Conservation (phyloP, 1,139 yeast species). For the Casaregolazyma lundiana region DNA sequence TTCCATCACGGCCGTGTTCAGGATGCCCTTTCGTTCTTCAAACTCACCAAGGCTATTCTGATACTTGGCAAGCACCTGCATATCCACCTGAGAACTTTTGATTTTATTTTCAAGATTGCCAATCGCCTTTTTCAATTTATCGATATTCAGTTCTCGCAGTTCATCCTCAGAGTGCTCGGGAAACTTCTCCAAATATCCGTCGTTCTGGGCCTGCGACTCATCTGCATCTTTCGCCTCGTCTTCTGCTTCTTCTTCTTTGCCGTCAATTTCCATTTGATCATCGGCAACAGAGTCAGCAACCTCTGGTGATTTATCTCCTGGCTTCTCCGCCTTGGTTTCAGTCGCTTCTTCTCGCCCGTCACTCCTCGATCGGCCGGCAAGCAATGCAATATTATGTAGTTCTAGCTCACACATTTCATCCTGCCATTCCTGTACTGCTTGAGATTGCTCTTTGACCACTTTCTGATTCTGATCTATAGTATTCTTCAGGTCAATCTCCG, state of each 20-base stretch:
- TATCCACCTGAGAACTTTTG: constrained; percentile 59
- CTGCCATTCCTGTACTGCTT: constrained; percentile 37
- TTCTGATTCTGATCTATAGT: constrained; percentile 56
- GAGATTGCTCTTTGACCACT: constrained; percentile 41
- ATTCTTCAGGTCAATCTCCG: constrained; percentile 63
- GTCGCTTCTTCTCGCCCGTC: constrained; percentile 9
- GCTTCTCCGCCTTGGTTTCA: constrained; percentile 9
- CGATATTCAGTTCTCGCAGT: constrained; percentile 47
- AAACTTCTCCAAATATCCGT: constrained; percentile 19
- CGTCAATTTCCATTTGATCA: constrained; percentile 13
- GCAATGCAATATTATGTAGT: constrained; percentile 27
- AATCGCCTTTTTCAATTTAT: constrained; percentile 43
- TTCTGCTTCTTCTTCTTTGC: constrained; percentile 14
- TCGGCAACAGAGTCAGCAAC: neutral
- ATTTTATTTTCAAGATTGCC: constrained; percentile 53
- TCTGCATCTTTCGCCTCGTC: constrained; percentile 21
- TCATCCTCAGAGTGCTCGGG: constrained; percentile 47
- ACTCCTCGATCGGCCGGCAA: constrained; percentile 5
- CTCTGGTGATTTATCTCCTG: constrained; percentile 10
- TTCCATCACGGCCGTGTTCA: constrained; percentile 60
- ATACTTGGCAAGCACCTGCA: constrained; percentile 74
- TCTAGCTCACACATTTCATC: constrained; percentile 24
- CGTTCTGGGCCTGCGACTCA: constrained; percentile 15
- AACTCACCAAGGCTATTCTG: constrained; percentile 63
- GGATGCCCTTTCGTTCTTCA: constrained; percentile 54